These are phyloP conservation scores for Globomyces sp. DNA, from an alignment of 371 early-diverging fungal species.

Conservation along the genomic window DNA sequence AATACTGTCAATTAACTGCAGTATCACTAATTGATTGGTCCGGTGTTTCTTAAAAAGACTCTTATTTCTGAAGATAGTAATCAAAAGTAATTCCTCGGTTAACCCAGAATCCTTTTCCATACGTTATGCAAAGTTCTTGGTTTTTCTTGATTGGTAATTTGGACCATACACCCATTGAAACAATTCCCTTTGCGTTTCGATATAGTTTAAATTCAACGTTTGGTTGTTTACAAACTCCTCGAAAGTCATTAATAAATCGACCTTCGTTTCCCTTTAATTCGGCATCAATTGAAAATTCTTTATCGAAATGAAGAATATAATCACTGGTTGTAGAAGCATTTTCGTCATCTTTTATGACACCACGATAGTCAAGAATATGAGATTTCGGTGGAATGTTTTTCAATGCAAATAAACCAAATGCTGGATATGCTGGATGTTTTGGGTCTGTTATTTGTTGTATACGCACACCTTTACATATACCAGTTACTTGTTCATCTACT, in stretches of 20 bases:
- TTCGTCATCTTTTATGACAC: constrained; percentile 19
- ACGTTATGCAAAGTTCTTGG: constrained; percentile 38
- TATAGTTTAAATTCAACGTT: constrained; percentile 41
- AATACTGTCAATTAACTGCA: too few relatives aligned
- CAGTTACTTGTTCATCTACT: background rate
- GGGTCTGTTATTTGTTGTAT: constrained; percentile 31
- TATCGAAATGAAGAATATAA: constrained; percentile 25
- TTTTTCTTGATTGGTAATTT: constrained; percentile 28
- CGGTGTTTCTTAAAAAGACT: background rate
- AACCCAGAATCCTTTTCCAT: constrained; percentile 50
- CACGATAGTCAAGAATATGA: constrained; percentile 39
- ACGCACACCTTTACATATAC: constrained; percentile 17
- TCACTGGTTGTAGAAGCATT: constrained; percentile 19
- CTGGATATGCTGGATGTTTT: constrained; percentile 37
- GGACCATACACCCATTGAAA: constrained; percentile 36
- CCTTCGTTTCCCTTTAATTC: constrained; percentile 34
- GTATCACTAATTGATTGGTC: too few relatives aligned
- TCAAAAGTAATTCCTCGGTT: constrained; percentile 14
- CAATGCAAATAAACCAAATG: constrained; percentile 35
- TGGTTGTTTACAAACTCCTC: constrained; percentile 29
- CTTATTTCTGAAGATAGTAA: background rate
- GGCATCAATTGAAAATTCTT: constrained; percentile 33
- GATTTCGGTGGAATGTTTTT: constrained; percentile 17
- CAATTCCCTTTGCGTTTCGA: constrained; percentile 22
- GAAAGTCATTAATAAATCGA: constrained; percentile 39